Evolutionary conservation across 306 rosid genomes (phyloP).

Genomic region (Malus fusca): DNA sequence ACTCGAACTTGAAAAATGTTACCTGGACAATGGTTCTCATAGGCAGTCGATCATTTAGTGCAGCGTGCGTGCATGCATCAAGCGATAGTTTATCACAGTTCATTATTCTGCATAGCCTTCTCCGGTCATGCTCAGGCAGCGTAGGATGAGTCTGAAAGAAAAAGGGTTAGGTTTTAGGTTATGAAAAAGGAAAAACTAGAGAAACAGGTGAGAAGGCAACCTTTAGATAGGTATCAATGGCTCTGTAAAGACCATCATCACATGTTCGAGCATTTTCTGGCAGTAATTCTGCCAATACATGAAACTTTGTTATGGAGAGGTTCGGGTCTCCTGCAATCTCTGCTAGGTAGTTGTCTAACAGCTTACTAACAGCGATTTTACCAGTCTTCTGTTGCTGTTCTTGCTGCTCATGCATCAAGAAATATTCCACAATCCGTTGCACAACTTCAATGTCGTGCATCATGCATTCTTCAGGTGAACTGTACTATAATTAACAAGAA

Average conservation of each 20-base stretch:
- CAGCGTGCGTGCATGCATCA: conserved; percentile 87
- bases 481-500: conserved; percentile 25
- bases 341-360: conserved; percentile 78
- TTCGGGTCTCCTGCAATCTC: conserved; percentile 89
- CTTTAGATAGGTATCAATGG: conserved; percentile 86
- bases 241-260: conserved; percentile 89
- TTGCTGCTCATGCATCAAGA: conserved; percentile 78
- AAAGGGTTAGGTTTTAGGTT: conserved; percentile 11
- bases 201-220: conserved; percentile 30
- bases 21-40: conserved; percentile 83
- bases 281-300: conserved; percentile 66
- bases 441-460: conserved; percentile 73
- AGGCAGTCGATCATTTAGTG: conserved; percentile 94
- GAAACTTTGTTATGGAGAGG: conserved; percentile 75
- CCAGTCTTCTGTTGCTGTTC: conserved; percentile 53
- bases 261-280: conserved; percentile 71
- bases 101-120: conserved; percentile 84
- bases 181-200: conserved; percentile 7
- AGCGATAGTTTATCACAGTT: conserved; percentile 83
- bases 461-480: conserved; percentile 50
- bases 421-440: conserved; percentile 81
- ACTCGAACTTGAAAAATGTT: conserved; percentile 8
- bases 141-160: conserved; percentile 64
- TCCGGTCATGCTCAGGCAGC: conserved; percentile 68
- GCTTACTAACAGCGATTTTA: conserved; percentile 65